Percentiles rank a stretch among this genome's conserved stretches.
phyloP scores from a whole-genome alignment of 805 yeast species.

The Metschnikowia noctiluminum region DNA sequence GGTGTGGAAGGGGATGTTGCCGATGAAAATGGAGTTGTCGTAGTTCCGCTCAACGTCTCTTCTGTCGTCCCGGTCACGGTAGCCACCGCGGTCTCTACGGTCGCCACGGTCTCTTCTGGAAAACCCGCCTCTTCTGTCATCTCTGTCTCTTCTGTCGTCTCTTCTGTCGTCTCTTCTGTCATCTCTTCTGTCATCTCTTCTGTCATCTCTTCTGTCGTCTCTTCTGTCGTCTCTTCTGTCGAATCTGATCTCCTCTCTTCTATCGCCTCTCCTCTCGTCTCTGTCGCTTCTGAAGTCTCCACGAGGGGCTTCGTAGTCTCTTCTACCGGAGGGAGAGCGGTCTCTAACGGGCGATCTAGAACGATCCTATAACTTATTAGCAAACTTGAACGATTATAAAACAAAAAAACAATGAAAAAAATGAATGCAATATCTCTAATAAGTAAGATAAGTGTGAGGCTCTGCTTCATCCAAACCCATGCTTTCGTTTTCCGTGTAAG shows the following conservation, averaged over 20 bases:
- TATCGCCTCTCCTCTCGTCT: slow-evolving; percentile 23
- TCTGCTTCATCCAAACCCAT: no score
- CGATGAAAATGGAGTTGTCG: slow-evolving; percentile 66
- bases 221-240: slow-evolving; percentile 18
- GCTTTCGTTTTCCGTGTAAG: no score
- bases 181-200: slow-evolving; percentile 23
- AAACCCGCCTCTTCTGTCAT: slow-evolving; percentile 4
- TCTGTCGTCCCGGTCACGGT: slow-evolving; percentile 19
- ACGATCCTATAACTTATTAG: slow-evolving; percentile 22
- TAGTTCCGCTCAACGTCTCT: slow-evolving; percentile 39
- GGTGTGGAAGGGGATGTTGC: slow-evolving; percentile 66
- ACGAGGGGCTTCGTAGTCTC: slow-evolving; percentile 27
- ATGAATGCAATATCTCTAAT: no score
- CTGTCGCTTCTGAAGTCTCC: slow-evolving; percentile 17
- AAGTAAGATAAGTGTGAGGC: no score
- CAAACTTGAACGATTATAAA: not conserved
- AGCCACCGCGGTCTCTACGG: slow-evolving; percentile 20
- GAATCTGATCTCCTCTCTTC: slow-evolving; percentile 14
- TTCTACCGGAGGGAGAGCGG: slow-evolving; percentile 36
- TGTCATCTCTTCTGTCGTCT: slow-evolving; percentile 15
- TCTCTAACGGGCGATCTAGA: slow-evolving; percentile 27
- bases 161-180: slow-evolving; percentile 18
- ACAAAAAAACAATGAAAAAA: no score
- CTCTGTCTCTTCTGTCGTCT: slow-evolving; percentile 13
- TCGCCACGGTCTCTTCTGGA: slow-evolving; percentile 21